Evolutionary conservation across 345 rosid genomes (phyloP).

Genomic region (Streptanthus diversifolius): DNA sequence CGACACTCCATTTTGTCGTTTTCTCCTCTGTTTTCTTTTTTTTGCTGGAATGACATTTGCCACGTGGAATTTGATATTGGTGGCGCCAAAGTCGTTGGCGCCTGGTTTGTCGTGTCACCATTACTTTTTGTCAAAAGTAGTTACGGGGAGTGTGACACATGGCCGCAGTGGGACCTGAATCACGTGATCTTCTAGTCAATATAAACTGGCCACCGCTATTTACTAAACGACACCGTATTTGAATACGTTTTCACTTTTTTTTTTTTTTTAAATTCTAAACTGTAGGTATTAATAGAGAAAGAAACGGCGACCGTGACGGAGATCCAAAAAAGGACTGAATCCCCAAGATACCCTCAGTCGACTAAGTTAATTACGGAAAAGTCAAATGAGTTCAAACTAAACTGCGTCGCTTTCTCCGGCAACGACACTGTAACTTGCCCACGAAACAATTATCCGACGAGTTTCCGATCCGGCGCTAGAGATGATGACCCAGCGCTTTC

Average conservation of each 20-base stretch:
- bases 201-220: not conserved
- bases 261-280: not conserved
- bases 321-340: not conserved
- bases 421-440: slow-evolving; percentile 39
- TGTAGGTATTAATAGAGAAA: slow-evolving; percentile 26
- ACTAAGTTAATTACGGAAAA: slow-evolving; percentile 2
- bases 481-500: slow-evolving; percentile 42
- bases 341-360: slow-evolving; percentile 25
- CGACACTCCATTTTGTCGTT: slow-evolving; percentile 8
- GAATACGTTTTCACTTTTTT: not conserved
- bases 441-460: slow-evolving; percentile 36
- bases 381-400: slow-evolving; percentile 23
- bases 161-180: not conserved
- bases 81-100: not conserved
- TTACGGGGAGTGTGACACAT: slow-evolving; percentile 16
- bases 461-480: slow-evolving; percentile 14
- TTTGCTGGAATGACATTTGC: not conserved
- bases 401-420: slow-evolving; percentile 21
- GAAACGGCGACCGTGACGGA: slow-evolving; percentile 18
- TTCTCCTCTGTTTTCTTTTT: not conserved
- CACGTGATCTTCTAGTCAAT: slow-evolving; percentile 2
- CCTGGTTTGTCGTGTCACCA: slow-evolving; percentile 20
- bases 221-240: not conserved
- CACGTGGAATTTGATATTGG: slow-evolving; percentile 15
- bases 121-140: slow-evolving; percentile 10